Base-by-base conservation (phyloP, 352 stramenopile species). In the Phytophthora hybrid region DNA sequence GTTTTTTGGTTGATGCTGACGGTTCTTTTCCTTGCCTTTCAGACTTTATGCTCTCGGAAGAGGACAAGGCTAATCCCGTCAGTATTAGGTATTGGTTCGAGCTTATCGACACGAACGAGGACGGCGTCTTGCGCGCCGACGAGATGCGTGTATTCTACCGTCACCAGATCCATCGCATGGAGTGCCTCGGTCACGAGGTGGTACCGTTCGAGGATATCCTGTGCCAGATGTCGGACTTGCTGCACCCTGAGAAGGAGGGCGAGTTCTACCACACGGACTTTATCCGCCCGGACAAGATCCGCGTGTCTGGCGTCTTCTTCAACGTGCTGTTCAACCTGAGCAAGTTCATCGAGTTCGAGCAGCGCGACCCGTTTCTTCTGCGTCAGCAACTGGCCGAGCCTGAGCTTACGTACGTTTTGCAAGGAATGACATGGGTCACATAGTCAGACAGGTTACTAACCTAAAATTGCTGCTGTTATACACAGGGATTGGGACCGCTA, bases 291-390 rank as follows among this genome's bases (percentile, higher is more conserved):
- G 90, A 97, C 78, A 95, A 95, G 75, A 95, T 97, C 59, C 89
- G 90, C 39, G 78, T 99, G 21, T 96, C 95, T 0, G 98, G 98
- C 21, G 97, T 98, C 26, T 95, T 99, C 55, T 99, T 99, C 84
- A 98, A 99, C 84, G 97, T 98, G 37, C 86, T 99, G 23, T 99
- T 99, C 88, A 99, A 99, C 82, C 83, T 99, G 44, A 99, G 98
- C 93, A 99, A 99, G 79, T 99, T 99, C 65, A 97, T 99, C 52
- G 90, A 97, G 64, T 99, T 99, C 81, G 98, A 99, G 84, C 94
- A 99, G 77, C 88, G 98, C 21, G 98, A 99, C 82, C 97, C 98
- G 18, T 99, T 99, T 80, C 82, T 98, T 41, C 88, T 99, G 74
- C 93, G 98, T 47, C 97, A 99, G 75, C 90, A 97, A 66, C 77